These are phyloP conservation scores for Cutaneotrichosporon sp. DNA, from an alignment of 1,284 basidiomycete species.

Conservation along the genomic window DNA sequence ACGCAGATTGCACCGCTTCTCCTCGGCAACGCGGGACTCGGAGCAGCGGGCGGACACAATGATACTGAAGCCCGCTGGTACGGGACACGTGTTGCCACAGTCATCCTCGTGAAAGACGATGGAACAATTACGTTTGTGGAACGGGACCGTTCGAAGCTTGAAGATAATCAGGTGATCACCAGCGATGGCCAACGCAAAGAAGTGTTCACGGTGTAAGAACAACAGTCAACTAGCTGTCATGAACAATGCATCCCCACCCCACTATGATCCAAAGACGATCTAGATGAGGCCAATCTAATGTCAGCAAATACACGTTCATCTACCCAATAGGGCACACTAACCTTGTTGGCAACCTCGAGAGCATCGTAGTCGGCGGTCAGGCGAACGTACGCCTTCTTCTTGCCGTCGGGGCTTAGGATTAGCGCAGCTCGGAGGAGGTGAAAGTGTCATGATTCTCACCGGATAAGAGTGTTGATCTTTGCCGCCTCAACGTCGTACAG, in stretches of 20 bases:
- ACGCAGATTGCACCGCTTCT: constrained; percentile 31
- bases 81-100: constrained; percentile 42
- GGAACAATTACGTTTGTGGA: constrained; percentile 43
- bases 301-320: constrained; percentile 1
- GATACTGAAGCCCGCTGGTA: constrained; percentile 28
- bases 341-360: constrained; percentile 98
- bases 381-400: constrained; percentile 99
- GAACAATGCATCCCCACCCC: constrained; percentile 22
- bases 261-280: constrained; percentile 20
- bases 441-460: constrained; percentile 58
- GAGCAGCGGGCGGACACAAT: neutral
- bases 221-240: constrained; percentile 8
- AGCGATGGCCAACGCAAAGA: neutral
- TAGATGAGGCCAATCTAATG: constrained; percentile 51
- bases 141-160: constrained; percentile 33
- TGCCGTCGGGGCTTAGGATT: constrained; percentile 77
- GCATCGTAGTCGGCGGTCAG: constrained; percentile 95
- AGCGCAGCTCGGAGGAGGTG: neutral
- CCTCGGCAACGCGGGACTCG: constrained; percentile 9
- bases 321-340: too few species aligned
- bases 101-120: constrained; percentile 39
- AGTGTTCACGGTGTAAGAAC: neutral
- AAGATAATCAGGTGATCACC: constrained; percentile 20
- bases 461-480: constrained; percentile 97
- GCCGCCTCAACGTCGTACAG: constrained; percentile 93